phyloP scores from a whole-genome alignment of 441 rosid species.

The Populus hybrid region DNA sequence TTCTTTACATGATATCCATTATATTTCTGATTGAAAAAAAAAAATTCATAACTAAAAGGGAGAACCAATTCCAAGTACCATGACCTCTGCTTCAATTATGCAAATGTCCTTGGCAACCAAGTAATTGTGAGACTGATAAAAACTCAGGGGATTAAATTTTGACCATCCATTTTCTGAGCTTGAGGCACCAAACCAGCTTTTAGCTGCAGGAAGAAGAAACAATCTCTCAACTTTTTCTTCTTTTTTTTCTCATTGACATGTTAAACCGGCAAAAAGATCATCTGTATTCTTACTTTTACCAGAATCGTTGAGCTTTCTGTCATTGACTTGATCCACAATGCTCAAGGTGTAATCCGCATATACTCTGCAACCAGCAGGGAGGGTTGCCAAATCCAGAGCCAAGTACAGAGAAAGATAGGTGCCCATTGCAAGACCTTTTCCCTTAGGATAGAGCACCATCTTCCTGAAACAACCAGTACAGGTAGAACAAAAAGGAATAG shows the following conservation, averaged over 20 bases:
- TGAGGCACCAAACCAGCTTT: slow-evolving; percentile 11
- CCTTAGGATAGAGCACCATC: no score
- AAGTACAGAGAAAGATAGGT: no score
- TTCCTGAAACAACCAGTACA: background rate
- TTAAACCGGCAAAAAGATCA: background rate
- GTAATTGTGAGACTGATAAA: no score
- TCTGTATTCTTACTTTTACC: slow-evolving; percentile 36
- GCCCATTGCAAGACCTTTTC: no score
- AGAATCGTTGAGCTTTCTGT: slow-evolving; percentile 5
- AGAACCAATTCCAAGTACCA: background rate
- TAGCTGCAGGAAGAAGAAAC: background rate
- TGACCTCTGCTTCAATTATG: slow-evolving; percentile 16
- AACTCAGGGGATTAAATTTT: background rate
- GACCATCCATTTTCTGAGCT: slow-evolving; percentile 6
- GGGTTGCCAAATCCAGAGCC: no score
- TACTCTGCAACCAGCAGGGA: no score
- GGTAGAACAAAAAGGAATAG: no score
- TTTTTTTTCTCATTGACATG: background rate
- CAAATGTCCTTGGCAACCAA: background rate
- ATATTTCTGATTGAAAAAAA: no score
- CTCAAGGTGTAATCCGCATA: no score
- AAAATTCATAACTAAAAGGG: no score
- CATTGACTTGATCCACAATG: no score
- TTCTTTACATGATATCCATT: background rate
- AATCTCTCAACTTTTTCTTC: no score